A percentile compares a stretch with the other conserved stretches of the same genome.
These are phyloP conservation scores for Parafenestella ontariensis DNA, from an alignment of 2,329 filamentous ascomycete species.

Conservation along the genomic window DNA sequence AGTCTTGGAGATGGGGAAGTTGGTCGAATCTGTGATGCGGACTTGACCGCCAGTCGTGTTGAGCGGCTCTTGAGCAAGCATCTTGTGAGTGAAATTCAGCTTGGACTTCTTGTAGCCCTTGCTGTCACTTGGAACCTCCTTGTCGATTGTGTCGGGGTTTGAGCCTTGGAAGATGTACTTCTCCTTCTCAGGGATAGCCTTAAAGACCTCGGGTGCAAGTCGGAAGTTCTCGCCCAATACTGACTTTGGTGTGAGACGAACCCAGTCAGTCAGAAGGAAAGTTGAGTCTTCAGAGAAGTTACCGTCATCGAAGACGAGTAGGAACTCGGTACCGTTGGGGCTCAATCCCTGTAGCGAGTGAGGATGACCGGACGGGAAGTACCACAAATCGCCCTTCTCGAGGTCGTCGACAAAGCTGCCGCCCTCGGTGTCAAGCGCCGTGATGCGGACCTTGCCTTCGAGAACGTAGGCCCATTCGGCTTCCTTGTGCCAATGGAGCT, in stretches of 20 bases:
- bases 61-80: slow-evolving; percentile 73
- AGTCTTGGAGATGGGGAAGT: slow-evolving; percentile 76
- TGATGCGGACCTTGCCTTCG: slow-evolving; percentile 73
- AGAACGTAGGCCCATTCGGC: slow-evolving; percentile 81
- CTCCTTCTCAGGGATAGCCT: slow-evolving; percentile 68
- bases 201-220: slow-evolving; percentile 73
- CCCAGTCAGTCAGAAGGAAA: slow-evolving; percentile 76
- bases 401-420: slow-evolving; percentile 80
- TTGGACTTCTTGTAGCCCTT: slow-evolving; percentile 71
- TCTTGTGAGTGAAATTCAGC: slow-evolving; percentile 72
- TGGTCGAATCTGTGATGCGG: slow-evolving; percentile 76
- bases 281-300: slow-evolving; percentile 70
- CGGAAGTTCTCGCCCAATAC: slow-evolving; percentile 80
- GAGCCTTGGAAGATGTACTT: slow-evolving; percentile 82
- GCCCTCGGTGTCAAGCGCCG: slow-evolving; percentile 76
- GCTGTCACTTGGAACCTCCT: slow-evolving; percentile 66
- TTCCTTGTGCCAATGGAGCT: slow-evolving; percentile 83
- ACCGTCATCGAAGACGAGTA: slow-evolving; percentile 68
- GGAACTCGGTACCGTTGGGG: slow-evolving; percentile 69
- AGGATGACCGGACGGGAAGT: slow-evolving; percentile 78
- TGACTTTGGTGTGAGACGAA: slow-evolving; percentile 74
- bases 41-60: slow-evolving; percentile 73
- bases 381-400: slow-evolving; percentile 79
- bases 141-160: slow-evolving; percentile 67
- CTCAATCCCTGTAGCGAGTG: slow-evolving; percentile 78